A percentile compares a stretch with the other conserved stretches of the same genome.
Evolutionary conservation across 768 basidiomycete genomes (phyloP).

Genomic region (Agaricus blazei): DNA sequence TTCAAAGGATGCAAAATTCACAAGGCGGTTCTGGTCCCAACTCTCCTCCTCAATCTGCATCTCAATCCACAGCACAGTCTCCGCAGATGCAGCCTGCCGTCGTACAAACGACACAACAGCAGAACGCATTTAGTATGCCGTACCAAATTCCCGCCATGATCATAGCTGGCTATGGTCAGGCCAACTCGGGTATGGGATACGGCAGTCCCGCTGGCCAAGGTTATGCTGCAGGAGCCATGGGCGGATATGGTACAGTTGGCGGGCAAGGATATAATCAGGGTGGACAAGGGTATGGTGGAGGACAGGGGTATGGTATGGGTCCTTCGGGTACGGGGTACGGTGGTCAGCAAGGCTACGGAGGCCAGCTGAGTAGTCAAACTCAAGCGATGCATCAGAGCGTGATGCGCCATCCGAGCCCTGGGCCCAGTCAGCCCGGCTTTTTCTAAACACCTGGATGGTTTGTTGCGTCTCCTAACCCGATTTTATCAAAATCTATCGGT

Average conservation of each 20-base stretch:
- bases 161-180: constrained; percentile 41
- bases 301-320: constrained; percentile 28
- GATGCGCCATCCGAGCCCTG: constrained; percentile 77
- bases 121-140: constrained; percentile 49
- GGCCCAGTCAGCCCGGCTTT: constrained; percentile 24
- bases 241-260: constrained; percentile 15
- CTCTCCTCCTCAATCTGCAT: constrained; percentile 35
- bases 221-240: constrained; percentile 10
- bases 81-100: constrained; percentile 31
- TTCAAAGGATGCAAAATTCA: constrained; percentile 63
- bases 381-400: constrained; percentile 85
- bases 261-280: constrained; percentile 47
- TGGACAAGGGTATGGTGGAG: constrained; percentile 29
- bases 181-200: constrained; percentile 6
- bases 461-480: not conserved
- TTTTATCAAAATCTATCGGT: not conserved
- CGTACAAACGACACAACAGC: constrained; percentile 9
- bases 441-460: not conserved
- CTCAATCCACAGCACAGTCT: constrained; percentile 29
- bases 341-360: constrained; percentile 20
- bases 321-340: constrained; percentile 12
- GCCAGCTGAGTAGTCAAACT: constrained; percentile 33
- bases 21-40: constrained; percentile 21
- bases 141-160: constrained; percentile 63
- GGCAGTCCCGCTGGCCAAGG: constrained; percentile 7